Conservation (phyloP, 2,329 filamentous ascomycete genomes). For the Ophiostoma ulmi region DNA sequence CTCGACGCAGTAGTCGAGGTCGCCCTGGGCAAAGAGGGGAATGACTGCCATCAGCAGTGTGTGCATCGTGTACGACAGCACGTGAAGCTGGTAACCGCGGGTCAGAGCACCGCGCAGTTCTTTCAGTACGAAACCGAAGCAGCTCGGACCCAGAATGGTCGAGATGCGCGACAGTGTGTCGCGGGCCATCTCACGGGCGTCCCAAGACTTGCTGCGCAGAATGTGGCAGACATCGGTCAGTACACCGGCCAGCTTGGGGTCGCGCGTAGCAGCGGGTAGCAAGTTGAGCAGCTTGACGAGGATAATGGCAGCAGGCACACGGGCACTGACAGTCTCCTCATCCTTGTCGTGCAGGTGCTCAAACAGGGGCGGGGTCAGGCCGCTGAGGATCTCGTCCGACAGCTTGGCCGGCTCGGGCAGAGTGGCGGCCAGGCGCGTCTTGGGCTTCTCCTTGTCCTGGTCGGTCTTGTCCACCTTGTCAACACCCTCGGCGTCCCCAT, state of each 20-base stretch:
- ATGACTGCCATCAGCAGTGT: conserved; percentile 75
- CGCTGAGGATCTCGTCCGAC: conserved; percentile 63
- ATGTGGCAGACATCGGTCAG: conserved; percentile 92
- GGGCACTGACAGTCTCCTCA: conserved; percentile 86
- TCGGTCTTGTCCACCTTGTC: conserved; percentile 27
- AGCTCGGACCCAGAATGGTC: conserved; percentile 70
- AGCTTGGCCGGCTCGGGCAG: conserved; percentile 65
- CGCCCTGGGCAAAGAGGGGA: conserved; percentile 69
- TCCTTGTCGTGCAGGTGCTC: conserved; percentile 90
- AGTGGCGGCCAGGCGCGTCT: conserved; percentile 53
- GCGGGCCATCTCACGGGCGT: conserved; percentile 84
- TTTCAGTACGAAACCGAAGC: conserved; percentile 89
- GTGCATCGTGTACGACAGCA: conserved; percentile 91
- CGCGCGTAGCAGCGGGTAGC: conserved; percentile 67
- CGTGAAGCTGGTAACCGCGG: conserved; percentile 87
- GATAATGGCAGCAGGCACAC: conserved; percentile 83
- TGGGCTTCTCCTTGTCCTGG: conserved; percentile 24
- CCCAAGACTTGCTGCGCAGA: conserved; percentile 79
- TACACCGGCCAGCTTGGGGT: conserved; percentile 70
- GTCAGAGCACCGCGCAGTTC: conserved; percentile 78
- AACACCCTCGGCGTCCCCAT: conserved; percentile 25
- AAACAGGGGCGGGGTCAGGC: conserved; percentile 73
- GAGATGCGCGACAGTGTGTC: conserved; percentile 84
- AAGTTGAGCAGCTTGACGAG: conserved; percentile 81
- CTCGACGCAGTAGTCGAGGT: conserved; percentile 80